These are phyloP conservation scores for Mimosa bimucronata DNA, from an alignment of 306 rosid genomes.

Conservation along the genomic window DNA sequence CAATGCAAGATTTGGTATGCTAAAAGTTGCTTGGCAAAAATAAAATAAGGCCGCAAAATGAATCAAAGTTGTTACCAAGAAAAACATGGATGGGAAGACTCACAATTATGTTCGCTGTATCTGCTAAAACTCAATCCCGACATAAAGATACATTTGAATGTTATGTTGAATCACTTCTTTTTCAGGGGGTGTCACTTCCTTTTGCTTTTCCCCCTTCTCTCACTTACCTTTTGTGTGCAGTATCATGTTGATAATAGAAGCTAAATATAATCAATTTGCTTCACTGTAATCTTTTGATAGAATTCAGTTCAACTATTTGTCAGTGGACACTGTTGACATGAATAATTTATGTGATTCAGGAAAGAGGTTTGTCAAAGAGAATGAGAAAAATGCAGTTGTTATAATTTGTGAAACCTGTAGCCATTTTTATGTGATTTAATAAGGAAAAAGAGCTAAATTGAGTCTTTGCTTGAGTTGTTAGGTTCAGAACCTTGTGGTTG, in stretches of 20 bases:
- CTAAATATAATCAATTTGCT: background rate
- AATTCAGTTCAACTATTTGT: background rate
- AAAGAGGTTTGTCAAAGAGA: constrained; percentile 25
- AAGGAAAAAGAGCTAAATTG: background rate
- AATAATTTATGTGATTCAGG: background rate
- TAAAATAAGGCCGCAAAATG: constrained; percentile 12
- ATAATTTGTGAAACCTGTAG: constrained; percentile 19
- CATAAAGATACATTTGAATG: background rate
- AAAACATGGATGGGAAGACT: background rate
- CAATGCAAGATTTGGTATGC: background rate
- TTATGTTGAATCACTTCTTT: background rate
- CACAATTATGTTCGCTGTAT: background rate
- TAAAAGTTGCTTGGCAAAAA: background rate
- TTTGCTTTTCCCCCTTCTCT: background rate
- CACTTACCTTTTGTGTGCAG: background rate
- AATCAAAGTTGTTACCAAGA: constrained; percentile 4
- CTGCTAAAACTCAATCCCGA: background rate
- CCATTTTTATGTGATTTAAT: background rate
- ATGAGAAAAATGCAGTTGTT: constrained; percentile 2
- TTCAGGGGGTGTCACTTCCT: background rate
- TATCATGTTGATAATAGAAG: background rate
- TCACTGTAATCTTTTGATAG: constrained; percentile 14
- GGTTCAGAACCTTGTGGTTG: constrained; percentile 20
- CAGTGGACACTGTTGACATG: background rate
- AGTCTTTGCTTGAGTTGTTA: constrained; percentile 2